Evolutionary conservation across 306 rosid species (phyloP).

Genomic region (Nissolia schottii): DNA sequence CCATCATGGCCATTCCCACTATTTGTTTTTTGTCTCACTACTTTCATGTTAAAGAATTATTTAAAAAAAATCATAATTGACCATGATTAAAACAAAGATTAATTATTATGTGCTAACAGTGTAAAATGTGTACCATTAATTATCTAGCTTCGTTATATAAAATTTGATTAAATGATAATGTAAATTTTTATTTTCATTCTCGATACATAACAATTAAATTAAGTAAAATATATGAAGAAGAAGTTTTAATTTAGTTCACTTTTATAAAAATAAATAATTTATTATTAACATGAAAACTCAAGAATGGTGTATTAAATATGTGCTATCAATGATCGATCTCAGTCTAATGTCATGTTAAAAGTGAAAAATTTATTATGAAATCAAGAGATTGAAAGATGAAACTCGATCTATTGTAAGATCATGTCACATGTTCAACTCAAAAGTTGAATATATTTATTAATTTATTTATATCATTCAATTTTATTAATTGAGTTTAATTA

Average conservation of each 20-base stretch:
- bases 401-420: neutral
- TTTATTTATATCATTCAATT: neutral
- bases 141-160: no score
- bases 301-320: neutral
- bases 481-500: neutral
- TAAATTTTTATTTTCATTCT: no score
- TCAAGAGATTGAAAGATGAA: neutral
- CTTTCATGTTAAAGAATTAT: neutral
- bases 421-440: neutral
- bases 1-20: neutral
- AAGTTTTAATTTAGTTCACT: no score
- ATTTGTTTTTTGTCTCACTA: neutral
- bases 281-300: no score
- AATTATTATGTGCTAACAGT: no score
- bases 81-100: no score
- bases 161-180: no score
- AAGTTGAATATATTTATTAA: neutral
- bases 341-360: neutral
- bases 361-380: neutral
- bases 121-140: no score
- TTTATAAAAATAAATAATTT: no score
- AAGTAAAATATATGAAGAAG: no score
- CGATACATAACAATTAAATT: no score
- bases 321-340: neutral
- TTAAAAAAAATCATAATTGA: no score